These are phyloP conservation scores for Candida sakaeoensis DNA, from an alignment of 805 yeast genomes.

Conservation along the genomic window DNA sequence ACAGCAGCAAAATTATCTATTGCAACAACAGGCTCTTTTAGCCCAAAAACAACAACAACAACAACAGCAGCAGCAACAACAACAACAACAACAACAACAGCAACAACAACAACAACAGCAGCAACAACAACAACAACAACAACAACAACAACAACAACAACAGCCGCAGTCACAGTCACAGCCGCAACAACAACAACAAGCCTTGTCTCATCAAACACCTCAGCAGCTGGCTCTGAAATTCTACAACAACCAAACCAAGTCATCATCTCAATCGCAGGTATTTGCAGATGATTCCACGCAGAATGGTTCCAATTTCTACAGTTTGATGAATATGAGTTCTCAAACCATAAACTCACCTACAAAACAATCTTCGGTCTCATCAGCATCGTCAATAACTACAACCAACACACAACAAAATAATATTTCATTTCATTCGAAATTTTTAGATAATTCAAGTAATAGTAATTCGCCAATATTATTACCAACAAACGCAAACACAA, in stretches of 20 bases:
- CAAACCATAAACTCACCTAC: slow-evolving; percentile 17
- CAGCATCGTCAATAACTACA: slow-evolving; percentile 8
- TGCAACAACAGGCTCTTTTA: slow-evolving; percentile 14
- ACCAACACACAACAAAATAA: slow-evolving; percentile 6
- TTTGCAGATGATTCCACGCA: slow-evolving; percentile 10
- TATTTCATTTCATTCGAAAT: slow-evolving; percentile 10
- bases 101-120: slow-evolving; percentile 12
- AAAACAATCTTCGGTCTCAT: slow-evolving; percentile 10
- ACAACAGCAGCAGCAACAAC: slow-evolving; percentile 11
- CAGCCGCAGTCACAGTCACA: slow-evolving; percentile 10
- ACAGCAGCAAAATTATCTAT: slow-evolving; percentile 17
- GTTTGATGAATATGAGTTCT: slow-evolving; percentile 16
- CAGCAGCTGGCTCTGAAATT: not conserved
- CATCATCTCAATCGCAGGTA: slow-evolving; percentile 8
- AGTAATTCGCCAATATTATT: slow-evolving; percentile 19
- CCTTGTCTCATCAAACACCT: not conserved
- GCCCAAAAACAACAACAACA: slow-evolving; percentile 10
- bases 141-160: slow-evolving; percentile 17
- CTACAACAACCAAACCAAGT: not conserved
- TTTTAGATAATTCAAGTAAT: slow-evolving; percentile 15
- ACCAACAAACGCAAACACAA: slow-evolving; percentile 14
- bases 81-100: slow-evolving; percentile 7
- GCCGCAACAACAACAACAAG: slow-evolving; percentile 4
- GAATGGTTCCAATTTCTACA: slow-evolving; percentile 10
- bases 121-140: slow-evolving; percentile 29